These are phyloP conservation scores for Starmerella powellii DNA, from an alignment of 805 yeast species.

Conservation along the genomic window DNA sequence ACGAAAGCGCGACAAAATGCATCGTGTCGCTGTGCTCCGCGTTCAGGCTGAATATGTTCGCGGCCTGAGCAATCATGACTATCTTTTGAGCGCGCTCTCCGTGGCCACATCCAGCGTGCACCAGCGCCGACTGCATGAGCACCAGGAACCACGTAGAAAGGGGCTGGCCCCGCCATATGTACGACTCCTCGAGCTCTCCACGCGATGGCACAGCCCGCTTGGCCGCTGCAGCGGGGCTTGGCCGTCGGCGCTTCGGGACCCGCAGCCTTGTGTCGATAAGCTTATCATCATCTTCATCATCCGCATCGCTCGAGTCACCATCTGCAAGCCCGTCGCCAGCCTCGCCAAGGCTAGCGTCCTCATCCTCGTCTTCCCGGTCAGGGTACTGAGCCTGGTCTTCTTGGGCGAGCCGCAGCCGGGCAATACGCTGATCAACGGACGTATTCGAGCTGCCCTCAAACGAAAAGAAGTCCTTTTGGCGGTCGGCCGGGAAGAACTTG, in stretches of 20 bases:
- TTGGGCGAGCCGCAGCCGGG: conserved; percentile 23
- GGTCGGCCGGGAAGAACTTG: conserved; percentile 67
- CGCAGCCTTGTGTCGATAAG: conserved; percentile 6
- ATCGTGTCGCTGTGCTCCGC: conserved; percentile 47
- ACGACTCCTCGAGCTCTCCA: conserved; percentile 10
- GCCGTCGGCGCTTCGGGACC: not conserved
- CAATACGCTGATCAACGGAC: conserved; percentile 51
- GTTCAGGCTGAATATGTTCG: conserved; percentile 65
- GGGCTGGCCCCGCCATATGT: conserved; percentile 57
- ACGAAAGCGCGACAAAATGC: conserved; percentile 54
- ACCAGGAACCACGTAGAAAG: conserved; percentile 78
- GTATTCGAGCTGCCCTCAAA: conserved; percentile 26
- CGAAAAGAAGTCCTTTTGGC: conserved; percentile 35
- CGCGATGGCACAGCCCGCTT: conserved; percentile 10
- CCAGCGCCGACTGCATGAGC: conserved; percentile 65
- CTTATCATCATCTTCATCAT: conserved; percentile 17
- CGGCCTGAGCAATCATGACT: conserved; percentile 60
- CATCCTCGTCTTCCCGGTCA: conserved; percentile 30
- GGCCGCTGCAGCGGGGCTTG: too few relatives aligned
- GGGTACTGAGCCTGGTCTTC: conserved; percentile 25
- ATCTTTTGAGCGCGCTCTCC: conserved; percentile 55
- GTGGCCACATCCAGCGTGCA: conserved; percentile 48
- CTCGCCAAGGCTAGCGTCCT: conserved; percentile 13
- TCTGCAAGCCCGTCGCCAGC: not conserved
- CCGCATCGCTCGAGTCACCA: conserved; percentile 4